These are phyloP conservation scores for Dioscorea cayenensis DNA, from an alignment of 116 monocot species.

Conservation along the genomic window DNA sequence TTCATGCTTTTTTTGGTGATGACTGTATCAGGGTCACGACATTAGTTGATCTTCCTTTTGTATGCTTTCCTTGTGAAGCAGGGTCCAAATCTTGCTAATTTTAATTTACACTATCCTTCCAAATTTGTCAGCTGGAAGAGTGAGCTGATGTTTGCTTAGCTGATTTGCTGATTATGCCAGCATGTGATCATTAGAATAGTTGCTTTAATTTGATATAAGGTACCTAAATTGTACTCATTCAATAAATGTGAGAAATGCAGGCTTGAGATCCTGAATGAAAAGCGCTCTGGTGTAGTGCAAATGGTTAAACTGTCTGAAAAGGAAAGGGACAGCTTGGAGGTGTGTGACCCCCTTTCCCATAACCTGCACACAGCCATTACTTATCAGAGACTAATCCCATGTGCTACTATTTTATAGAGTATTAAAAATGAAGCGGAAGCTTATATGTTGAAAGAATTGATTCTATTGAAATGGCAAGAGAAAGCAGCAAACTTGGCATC, in stretches of 20 bases:
- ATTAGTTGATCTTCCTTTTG: neutral
- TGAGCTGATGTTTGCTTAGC: neutral
- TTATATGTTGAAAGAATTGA: conserved; percentile 88
- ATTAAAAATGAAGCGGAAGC: conserved; percentile 89
- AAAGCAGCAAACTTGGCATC: conserved; percentile 71
- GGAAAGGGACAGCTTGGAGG: conserved; percentile 92
- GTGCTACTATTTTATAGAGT: conserved; percentile 35
- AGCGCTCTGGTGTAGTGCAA: conserved; percentile 70
- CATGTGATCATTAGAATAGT: no score
- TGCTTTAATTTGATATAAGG: no score
- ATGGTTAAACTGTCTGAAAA: conserved; percentile 94
- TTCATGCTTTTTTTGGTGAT: neutral
- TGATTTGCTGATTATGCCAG: no score
- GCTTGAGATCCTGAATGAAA: conserved; percentile 85
- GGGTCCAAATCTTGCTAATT: neutral
- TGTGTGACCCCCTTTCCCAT: conserved; percentile 6
- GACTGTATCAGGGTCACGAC: neutral
- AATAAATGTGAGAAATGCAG: conserved; percentile 23
- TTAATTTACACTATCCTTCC: neutral
- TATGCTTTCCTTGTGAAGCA: neutral
- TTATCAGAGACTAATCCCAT: neutral
- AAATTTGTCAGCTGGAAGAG: neutral
- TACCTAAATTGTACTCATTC: neutral
- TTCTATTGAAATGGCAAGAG: conserved; percentile 79
- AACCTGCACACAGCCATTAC: neutral